These are phyloP conservation scores for Salix brachista DNA, from an alignment of 345 rosid genomes.

Conservation along the genomic window DNA sequence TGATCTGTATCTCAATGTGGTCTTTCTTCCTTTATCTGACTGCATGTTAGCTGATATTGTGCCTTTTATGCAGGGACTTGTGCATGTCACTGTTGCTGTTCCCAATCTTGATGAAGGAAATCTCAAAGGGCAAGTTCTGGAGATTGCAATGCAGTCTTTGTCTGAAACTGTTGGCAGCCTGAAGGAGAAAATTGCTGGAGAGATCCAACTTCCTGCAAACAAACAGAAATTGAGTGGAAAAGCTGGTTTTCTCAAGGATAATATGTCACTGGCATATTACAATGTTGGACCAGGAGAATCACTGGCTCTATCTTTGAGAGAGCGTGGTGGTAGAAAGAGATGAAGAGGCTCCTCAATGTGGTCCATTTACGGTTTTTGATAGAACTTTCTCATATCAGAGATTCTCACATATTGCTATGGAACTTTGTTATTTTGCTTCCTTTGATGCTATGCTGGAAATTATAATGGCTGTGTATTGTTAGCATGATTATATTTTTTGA, in stretches of 20 bases:
- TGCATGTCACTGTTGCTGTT: slow-evolving; percentile 53
- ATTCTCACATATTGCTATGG: slow-evolving; percentile 1
- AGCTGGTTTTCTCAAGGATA: slow-evolving; percentile 87
- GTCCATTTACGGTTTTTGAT: slow-evolving; percentile 17
- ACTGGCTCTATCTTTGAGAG: slow-evolving; percentile 62
- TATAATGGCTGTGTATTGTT: slow-evolving; percentile 18
- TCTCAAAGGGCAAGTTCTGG: slow-evolving; percentile 65
- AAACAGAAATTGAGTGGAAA: slow-evolving; percentile 88
- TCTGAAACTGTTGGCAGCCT: slow-evolving; percentile 77
- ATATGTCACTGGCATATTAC: slow-evolving; percentile 79
- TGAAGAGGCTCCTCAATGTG: slow-evolving; percentile 29
- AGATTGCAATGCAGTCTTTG: slow-evolving; percentile 62
- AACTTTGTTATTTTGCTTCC: background rate
- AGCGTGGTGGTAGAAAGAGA: slow-evolving; percentile 88
- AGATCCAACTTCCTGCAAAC: slow-evolving; percentile 75
- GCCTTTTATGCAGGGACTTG: slow-evolving; percentile 53
- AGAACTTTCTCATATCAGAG: slow-evolving; percentile 3
- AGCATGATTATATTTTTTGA: slow-evolving; percentile 1
- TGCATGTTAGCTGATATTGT: background rate
- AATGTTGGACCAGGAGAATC: slow-evolving; percentile 63
- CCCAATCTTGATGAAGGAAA: slow-evolving; percentile 78
- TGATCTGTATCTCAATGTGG: background rate
- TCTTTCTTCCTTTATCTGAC: background rate
- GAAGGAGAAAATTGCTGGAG: slow-evolving; percentile 92
- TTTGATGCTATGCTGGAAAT: slow-evolving; percentile 11